Evolutionary conservation across 2,329 filamentous ascomycete genomes (phyloP).

Genomic region (Paramyrothecium sp.): DNA sequence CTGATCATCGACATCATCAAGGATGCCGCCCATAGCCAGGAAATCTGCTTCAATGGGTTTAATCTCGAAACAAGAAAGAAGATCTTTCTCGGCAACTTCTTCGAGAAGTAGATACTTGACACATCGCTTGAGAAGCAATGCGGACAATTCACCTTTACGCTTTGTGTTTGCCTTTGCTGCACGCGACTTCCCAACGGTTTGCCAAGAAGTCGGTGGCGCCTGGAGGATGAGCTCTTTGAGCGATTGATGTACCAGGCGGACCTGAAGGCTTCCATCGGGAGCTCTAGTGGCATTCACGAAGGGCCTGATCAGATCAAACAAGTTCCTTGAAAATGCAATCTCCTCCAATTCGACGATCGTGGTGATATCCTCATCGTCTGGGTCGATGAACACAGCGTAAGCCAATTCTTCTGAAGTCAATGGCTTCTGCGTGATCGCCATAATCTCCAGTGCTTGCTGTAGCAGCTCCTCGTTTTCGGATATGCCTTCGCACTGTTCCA

Average conservation of each 20-base stretch:
- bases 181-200: not conserved
- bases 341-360: slow-evolving; percentile 1
- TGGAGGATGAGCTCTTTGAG: slow-evolving; percentile 6
- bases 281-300: slow-evolving; percentile 3
- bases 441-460: slow-evolving; percentile 2
- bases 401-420: slow-evolving; percentile 3
- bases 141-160: slow-evolving; percentile 2
- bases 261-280: not conserved
- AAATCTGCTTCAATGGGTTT: not conserved
- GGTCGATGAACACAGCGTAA: slow-evolving; percentile 5
- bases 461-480: slow-evolving; percentile 1
- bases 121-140: slow-evolving; percentile 3
- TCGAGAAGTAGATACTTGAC: slow-evolving; percentile 5
- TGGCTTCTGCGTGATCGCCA: slow-evolving; percentile 4
- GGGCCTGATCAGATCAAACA: slow-evolving; percentile 4
- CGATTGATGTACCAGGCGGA: slow-evolving; percentile 9
- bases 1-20: not conserved
- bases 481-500: not conserved
- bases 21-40: not conserved
- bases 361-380: not conserved
- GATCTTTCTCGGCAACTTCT: not conserved
- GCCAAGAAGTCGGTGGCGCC: slow-evolving; percentile 1
- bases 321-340: slow-evolving; percentile 2
- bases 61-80: slow-evolving; percentile 1
- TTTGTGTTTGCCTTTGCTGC: not conserved